These are phyloP conservation scores for Cystofilobasidium bisporidii DNA, from an alignment of 768 basidiomycete species.

Conservation along the genomic window DNA sequence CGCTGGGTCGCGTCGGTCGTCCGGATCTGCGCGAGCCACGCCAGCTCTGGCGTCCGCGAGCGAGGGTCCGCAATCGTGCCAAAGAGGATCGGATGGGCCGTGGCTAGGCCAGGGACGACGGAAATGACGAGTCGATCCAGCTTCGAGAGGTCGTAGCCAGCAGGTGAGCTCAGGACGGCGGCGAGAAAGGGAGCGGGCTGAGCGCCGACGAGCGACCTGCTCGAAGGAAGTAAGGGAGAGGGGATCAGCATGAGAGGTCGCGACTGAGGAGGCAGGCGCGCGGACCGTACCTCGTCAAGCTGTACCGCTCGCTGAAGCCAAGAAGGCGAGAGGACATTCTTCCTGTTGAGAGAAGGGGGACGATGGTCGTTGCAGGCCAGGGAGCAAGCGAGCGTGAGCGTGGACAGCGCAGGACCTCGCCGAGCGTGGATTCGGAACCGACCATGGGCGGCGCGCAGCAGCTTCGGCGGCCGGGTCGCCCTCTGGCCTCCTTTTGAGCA, in stretches of 20 bases:
- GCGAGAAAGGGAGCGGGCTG: not conserved
- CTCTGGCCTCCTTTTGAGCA: no score
- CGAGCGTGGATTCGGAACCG: no score
- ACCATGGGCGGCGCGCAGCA: no score
- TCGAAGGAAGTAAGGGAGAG: no score
- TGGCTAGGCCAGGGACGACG: not conserved
- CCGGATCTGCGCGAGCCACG: not conserved
- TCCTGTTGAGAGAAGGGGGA: no score
- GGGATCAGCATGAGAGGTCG: not conserved
- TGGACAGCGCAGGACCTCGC: no score
- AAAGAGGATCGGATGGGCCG: not conserved
- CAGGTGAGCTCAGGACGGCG: not conserved
- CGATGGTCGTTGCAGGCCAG: no score
- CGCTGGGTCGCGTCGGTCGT: not conserved
- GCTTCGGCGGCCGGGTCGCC: no score
- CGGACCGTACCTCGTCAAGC: not conserved
- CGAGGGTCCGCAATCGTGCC: not conserved
- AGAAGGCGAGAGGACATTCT: not conserved
- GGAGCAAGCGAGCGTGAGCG: no score
- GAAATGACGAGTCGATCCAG: not conserved
- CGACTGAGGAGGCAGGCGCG: no score
- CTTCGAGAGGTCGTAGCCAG: not conserved
- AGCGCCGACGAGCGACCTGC: slow-evolving; percentile 4
- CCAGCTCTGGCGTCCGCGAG: not conserved
- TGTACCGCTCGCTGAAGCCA: not conserved